Percentiles rank a stretch among this genome's conserved stretches.
phyloP scores from a whole-genome alignment of 2,329 filamentous ascomycete species.

The Teratosphaeria destructans region DNA sequence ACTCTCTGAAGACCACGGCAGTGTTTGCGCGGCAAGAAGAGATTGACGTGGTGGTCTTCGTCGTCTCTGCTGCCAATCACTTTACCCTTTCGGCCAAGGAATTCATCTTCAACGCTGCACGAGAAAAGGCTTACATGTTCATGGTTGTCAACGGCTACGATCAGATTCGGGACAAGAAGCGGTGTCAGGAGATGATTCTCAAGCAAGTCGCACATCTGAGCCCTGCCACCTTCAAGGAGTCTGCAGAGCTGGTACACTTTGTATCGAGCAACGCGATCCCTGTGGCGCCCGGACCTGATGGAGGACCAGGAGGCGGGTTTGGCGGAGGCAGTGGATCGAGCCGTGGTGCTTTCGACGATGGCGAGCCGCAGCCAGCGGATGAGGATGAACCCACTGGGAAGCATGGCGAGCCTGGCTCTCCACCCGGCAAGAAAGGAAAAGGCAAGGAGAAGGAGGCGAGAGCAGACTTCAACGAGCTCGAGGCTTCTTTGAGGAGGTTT shows the following conservation, averaged over 20 bases:
- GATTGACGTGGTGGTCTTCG: conserved; percentile 97
- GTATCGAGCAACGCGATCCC: conserved; percentile 95
- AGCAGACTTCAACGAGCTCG: conserved; percentile 79
- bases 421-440: conserved; percentile 57
- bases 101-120: conserved; percentile 89
- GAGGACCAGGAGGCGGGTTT: conserved; percentile 24
- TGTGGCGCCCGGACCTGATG: conserved; percentile 50
- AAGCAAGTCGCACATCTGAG: conserved; percentile 84
- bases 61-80: conserved; percentile 94
- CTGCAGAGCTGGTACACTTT: conserved; percentile 87
- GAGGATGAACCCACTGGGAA: conserved; percentile 49
- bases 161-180: conserved; percentile 79
- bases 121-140: conserved; percentile 97
- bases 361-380: conserved; percentile 32
- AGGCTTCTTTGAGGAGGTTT: conserved; percentile 80
- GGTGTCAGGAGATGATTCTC: conserved; percentile 85
- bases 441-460: conserved; percentile 68
- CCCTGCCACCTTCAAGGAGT: conserved; percentile 85
- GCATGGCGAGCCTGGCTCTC: conserved; percentile 33
- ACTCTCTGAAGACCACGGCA: conserved; percentile 93
- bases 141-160: conserved; percentile 98
- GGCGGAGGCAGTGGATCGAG: conserved; percentile 20
- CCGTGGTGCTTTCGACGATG: conserved; percentile 26
- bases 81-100: conserved; percentile 97
- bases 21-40: conserved; percentile 96